Conservation (phyloP, 2,329 filamentous ascomycete genomes). For the Plectosphaerella cucumerina region DNA sequence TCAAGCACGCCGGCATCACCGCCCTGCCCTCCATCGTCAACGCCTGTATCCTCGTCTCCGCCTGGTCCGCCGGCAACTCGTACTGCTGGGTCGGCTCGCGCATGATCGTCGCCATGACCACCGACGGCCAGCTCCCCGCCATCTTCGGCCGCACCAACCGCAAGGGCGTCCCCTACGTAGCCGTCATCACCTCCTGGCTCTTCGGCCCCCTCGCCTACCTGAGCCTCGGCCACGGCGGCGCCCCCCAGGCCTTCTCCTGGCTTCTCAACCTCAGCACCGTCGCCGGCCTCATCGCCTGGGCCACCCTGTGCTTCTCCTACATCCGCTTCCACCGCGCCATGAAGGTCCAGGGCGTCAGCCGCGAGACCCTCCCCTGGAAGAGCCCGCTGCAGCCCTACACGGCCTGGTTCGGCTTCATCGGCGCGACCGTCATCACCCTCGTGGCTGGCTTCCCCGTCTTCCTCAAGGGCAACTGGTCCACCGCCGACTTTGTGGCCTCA, state of each 20-base stretch:
- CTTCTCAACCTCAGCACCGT: conserved; percentile 58
- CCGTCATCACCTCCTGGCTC: conserved; percentile 30
- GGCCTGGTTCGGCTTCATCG: conserved; percentile 61
- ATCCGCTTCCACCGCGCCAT: conserved; percentile 61
- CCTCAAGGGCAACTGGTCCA: conserved; percentile 53
- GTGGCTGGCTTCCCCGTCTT: conserved; percentile 65
- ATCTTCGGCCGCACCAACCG: conserved; percentile 31
- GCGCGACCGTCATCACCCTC: conserved; percentile 50
- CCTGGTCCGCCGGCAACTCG: conserved; percentile 66
- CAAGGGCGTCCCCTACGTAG: conserved; percentile 38
- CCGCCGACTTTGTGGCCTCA: conserved; percentile 53
- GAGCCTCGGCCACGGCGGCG: conserved; percentile 16
- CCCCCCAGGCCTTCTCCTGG: conserved; percentile 28
- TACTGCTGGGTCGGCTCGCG: conserved; percentile 42
- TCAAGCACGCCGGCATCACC: conserved; percentile 44
- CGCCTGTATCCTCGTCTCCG: conserved; percentile 65
- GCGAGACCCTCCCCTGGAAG: conserved; percentile 66
- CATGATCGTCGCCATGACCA: conserved; percentile 10
- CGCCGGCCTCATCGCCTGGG: conserved; percentile 58
- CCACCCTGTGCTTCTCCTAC: neutral
- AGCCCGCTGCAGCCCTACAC: conserved; percentile 67
- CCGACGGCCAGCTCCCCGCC: conserved; percentile 21
- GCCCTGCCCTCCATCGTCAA: conserved; percentile 50
- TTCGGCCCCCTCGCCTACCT: conserved; percentile 37
- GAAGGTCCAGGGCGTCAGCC: conserved; percentile 62